Percentiles rank a stretch among this genome's conserved stretches.
These are phyloP conservation scores for Naematelia encephala DNA, from an alignment of 768 basidiomycete genomes.

Conservation along the genomic window DNA sequence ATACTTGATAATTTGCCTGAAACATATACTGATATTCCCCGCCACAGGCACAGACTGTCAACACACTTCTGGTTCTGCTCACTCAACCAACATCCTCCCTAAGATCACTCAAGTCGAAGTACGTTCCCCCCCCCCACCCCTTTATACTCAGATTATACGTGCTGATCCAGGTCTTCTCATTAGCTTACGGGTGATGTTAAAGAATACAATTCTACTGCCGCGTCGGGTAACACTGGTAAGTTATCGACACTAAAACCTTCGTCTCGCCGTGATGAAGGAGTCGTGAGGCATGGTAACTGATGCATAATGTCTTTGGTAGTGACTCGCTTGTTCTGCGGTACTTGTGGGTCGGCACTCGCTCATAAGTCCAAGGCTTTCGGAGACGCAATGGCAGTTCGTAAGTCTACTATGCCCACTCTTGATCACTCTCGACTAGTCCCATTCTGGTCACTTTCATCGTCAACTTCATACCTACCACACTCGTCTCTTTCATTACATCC, in stretches of 20 bases:
- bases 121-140: not conserved
- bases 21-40: not conserved
- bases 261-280: not conserved
- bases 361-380: conserved; percentile 37
- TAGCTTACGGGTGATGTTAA: conserved; percentile 27
- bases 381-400: conserved; percentile 33
- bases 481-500: no score
- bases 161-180: no score
- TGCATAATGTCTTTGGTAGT: conserved; percentile 12
- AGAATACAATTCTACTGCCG: conserved; percentile 28
- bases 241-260: not conserved
- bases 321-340: conserved; percentile 30
- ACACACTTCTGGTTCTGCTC: conserved; percentile 27
- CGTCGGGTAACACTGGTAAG: conserved; percentile 39
- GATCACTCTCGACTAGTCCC: not conserved
- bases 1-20: no score
- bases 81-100: conserved; percentile 30
- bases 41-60: conserved; percentile 27
- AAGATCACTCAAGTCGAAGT: conserved; percentile 25
- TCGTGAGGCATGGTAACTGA: not conserved
- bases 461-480: no score
- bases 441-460: no score
- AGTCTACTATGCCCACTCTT: conserved; percentile 6
- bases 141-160: no score
- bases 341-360: conserved; percentile 32